phyloP scores from a whole-genome alignment of 225 moss, liverwort and hornwort species.

The Pseudisothecium myosuroides region DNA sequence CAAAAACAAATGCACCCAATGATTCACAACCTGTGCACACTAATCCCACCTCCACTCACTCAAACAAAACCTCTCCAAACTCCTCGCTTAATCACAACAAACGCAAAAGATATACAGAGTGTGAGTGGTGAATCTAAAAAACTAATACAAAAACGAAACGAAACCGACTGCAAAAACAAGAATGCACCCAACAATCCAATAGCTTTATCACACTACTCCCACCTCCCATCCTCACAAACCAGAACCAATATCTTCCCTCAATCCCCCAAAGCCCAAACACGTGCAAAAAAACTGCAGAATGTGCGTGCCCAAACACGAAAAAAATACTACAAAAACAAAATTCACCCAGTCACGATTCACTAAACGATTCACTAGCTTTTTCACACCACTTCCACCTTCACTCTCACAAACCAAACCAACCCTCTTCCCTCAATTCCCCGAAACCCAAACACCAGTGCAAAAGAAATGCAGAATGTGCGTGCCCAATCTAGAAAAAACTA shows the following conservation, averaged over 20 bases:
- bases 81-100: background rate
- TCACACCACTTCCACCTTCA: background rate
- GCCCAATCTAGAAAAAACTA: background rate
- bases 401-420: background rate
- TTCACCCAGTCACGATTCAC: background rate
- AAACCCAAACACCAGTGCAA: background rate
- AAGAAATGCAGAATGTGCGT: background rate
- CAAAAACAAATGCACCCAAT: background rate
- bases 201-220: background rate
- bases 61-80: background rate
- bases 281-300: background rate
- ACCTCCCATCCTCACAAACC: background rate
- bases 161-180: background rate
- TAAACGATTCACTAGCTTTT: background rate
- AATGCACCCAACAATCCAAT: background rate
- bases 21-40: background rate
- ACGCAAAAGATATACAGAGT: background rate
- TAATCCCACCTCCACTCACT: background rate
- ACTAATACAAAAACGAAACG: background rate
- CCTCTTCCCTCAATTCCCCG: background rate
- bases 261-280: background rate
- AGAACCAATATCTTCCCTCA: background rate
- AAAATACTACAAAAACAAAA: background rate
- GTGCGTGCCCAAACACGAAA: background rate
- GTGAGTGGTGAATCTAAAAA: background rate